phyloP scores from a whole-genome alignment of 2,329 filamentous ascomycete genomes.

The Trichoderma asperellum region DNA sequence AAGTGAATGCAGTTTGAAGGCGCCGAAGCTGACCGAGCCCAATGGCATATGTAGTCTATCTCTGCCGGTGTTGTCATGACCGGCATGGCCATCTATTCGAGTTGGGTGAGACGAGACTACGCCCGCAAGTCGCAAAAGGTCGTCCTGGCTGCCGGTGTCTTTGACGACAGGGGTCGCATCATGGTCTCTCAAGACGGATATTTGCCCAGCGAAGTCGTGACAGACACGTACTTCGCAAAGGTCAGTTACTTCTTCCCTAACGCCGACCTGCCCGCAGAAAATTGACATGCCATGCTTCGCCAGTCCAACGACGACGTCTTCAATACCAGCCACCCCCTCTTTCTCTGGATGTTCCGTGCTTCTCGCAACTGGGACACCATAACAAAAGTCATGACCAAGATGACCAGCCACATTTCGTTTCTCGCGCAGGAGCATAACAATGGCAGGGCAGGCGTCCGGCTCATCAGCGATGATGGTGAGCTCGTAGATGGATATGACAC shows the following conservation, averaged over 20 bases:
- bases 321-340: constrained; percentile 74
- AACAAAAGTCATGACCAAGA: constrained; percentile 68
- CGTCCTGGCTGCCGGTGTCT: constrained; percentile 63
- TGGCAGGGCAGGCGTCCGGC: constrained; percentile 44
- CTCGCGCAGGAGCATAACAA: constrained; percentile 49
- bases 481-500: constrained; percentile 71
- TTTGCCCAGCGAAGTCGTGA: constrained; percentile 75
- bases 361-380: constrained; percentile 77
- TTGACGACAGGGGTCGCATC: constrained; percentile 67
- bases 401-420: constrained; percentile 70
- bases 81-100: constrained; percentile 50
- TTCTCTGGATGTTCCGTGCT: constrained; percentile 85
- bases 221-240: constrained; percentile 72
- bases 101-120: constrained; percentile 53
- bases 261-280: not conserved
- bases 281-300: not conserved
- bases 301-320: constrained; percentile 63
- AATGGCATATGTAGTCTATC: constrained; percentile 53
- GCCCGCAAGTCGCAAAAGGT: constrained; percentile 66
- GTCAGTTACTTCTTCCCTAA: constrained; percentile 42
- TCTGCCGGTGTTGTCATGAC: constrained; percentile 64
- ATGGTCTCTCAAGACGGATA: constrained; percentile 72
- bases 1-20: not conserved
- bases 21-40: not conserved
- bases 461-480: constrained; percentile 58